Evolutionary conservation across 31 red algal genomes (phyloP).

Genomic region (Endocladia muricata): DNA sequence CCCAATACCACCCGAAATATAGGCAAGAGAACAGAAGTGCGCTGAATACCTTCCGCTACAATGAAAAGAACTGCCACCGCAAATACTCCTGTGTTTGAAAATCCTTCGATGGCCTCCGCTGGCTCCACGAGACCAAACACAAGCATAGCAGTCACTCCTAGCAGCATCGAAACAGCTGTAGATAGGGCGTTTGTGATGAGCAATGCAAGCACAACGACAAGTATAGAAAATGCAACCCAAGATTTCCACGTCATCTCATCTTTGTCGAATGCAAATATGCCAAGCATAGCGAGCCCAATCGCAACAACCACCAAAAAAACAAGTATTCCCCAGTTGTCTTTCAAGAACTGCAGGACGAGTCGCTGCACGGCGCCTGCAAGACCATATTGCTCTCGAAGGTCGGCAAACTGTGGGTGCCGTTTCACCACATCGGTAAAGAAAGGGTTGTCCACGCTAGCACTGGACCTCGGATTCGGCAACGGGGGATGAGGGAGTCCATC

Average conservation of each 20-base stretch:
- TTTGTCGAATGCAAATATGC: slow-evolving; percentile 78
- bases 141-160: slow-evolving; percentile 73
- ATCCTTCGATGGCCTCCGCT: slow-evolving; percentile 64
- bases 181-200: slow-evolving; percentile 75
- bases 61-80: slow-evolving; percentile 84
- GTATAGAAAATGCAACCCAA: slow-evolving; percentile 63
- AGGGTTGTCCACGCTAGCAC: slow-evolving; percentile 51
- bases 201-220: slow-evolving; percentile 40
- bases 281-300: slow-evolving; percentile 78
- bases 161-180: slow-evolving; percentile 70
- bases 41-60: slow-evolving; percentile 88
- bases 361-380: slow-evolving; percentile 4
- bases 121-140: slow-evolving; percentile 76
- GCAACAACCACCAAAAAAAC: slow-evolving; percentile 42
- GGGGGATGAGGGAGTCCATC: slow-evolving; percentile 25
- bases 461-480: slow-evolving; percentile 44
- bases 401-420: slow-evolving; percentile 46
- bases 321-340: slow-evolving; percentile 77
- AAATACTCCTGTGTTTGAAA: slow-evolving; percentile 87
- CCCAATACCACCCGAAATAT: slow-evolving; percentile 80
- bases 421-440: slow-evolving; percentile 29
- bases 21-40: slow-evolving; percentile 67
- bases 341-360: slow-evolving; percentile 15
- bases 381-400: slow-evolving; percentile 28
- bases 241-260: slow-evolving; percentile 64